phyloP scores from a whole-genome alignment of 225 moss, liverwort and hornwort genomes.

The Pseudoscleropodium purum region DNA sequence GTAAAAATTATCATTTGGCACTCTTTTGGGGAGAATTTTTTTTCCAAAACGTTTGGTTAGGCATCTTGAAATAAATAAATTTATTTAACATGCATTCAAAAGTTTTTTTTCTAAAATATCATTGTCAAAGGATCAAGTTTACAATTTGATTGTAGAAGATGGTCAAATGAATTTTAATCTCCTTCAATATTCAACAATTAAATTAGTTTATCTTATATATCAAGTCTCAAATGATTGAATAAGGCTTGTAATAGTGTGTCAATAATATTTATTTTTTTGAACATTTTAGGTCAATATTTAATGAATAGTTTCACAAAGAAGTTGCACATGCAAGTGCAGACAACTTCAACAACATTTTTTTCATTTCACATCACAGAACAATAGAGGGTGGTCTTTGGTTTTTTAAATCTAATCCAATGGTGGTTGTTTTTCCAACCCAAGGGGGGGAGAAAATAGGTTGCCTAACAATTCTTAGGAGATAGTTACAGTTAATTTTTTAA shows the following conservation, averaged over 20 bases:
- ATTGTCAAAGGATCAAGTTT: not conserved
- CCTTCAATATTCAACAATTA: not conserved
- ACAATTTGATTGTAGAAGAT: too few species aligned
- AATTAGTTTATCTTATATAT: not conserved
- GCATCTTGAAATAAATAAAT: not conserved
- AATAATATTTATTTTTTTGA: not conserved
- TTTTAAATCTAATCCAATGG: too few species aligned
- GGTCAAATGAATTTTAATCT: not conserved
- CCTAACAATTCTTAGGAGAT: too few species aligned
- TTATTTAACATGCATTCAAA: not conserved
- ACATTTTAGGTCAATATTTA: not conserved
- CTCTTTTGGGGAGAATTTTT: too few species aligned
- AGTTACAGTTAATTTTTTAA: not conserved
- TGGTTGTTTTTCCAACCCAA: too few species aligned
- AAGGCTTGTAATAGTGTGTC: not conserved
- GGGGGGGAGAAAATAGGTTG: too few species aligned
- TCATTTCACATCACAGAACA: too few species aligned
- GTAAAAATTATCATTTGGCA: too few species aligned
- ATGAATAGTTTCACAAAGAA: too few species aligned
- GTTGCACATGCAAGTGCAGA: too few species aligned
- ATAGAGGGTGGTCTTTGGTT: too few species aligned
- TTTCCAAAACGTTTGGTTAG: not conserved
- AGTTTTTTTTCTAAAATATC: not conserved
- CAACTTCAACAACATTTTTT: too few species aligned
- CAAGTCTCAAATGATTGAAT: not conserved